phyloP scores from a whole-genome alignment of 75 land plant genomes.

The Isoetes taiwanensis region DNA sequence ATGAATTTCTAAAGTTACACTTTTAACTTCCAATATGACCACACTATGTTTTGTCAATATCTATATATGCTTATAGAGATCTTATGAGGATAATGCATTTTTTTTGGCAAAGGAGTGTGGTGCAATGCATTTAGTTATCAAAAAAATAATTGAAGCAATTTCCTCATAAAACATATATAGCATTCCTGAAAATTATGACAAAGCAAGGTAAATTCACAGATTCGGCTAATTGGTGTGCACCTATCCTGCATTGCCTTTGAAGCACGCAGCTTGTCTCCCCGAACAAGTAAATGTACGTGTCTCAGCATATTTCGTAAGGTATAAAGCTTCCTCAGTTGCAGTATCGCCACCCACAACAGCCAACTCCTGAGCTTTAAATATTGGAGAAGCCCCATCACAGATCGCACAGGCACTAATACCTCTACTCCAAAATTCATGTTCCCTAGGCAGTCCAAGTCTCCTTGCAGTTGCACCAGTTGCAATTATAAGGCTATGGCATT shows the following conservation, averaged over 20 bases:
- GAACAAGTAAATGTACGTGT: constrained; percentile 86
- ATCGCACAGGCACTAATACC: constrained; percentile 99
- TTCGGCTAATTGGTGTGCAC: no score
- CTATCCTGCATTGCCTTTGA: constrained; percentile 99
- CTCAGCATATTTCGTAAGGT: constrained; percentile 92
- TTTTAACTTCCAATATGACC: no score
- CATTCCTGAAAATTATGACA: no score
- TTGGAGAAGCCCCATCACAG: constrained; percentile 94
- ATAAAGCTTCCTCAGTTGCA: constrained; percentile 89
- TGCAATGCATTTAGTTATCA: no score
- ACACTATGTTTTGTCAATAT: no score
- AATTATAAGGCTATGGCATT: constrained; percentile 67
- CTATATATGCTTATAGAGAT: no score
- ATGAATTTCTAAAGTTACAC: no score
- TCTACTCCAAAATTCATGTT: constrained; percentile 97
- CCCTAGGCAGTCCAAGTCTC: constrained; percentile 69
- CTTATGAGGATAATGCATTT: no score
- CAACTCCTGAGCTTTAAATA: constrained; percentile 79
- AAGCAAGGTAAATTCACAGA: no score
- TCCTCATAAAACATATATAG: no score
- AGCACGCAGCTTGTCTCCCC: constrained; percentile 62
- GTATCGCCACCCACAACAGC: constrained; percentile 99
- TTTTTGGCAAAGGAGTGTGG: no score
- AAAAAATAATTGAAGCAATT: no score
- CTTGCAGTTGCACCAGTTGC: constrained; percentile 95